phyloP scores from a whole-genome alignment of 2,329 filamentous ascomycete genomes.

The Cadophora gregata region DNA sequence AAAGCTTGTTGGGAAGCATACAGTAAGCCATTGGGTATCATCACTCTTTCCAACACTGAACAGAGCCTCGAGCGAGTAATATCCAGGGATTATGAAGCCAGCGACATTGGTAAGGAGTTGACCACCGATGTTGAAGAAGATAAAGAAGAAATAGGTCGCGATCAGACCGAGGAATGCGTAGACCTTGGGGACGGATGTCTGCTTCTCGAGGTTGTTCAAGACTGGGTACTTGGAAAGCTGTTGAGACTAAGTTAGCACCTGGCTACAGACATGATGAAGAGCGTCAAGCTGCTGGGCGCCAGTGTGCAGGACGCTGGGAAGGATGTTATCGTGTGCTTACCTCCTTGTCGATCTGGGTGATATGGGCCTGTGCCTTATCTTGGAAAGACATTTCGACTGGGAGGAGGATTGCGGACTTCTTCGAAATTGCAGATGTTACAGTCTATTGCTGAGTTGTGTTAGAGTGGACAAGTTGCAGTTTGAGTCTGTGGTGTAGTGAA shows the following conservation, averaged over 20 bases:
- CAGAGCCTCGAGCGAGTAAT: slow-evolving; percentile 82
- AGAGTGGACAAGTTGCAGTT: slow-evolving; percentile 5
- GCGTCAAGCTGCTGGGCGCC: slow-evolving; percentile 6
- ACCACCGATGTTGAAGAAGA: slow-evolving; percentile 90
- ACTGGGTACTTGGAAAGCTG: slow-evolving; percentile 85
- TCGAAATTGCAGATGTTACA: neutral
- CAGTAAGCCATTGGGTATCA: slow-evolving; percentile 81
- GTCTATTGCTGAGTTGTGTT: slow-evolving; percentile 17
- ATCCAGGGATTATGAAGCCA: slow-evolving; percentile 81
- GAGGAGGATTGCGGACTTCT: slow-evolving; percentile 7
- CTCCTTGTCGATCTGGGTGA: slow-evolving; percentile 83
- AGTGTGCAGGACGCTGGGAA: slow-evolving; percentile 10
- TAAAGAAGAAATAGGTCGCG: slow-evolving; percentile 86
- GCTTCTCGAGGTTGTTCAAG: slow-evolving; percentile 86
- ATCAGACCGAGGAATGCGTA: slow-evolving; percentile 79
- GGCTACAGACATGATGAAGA: neutral
- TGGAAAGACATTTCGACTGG: slow-evolving; percentile 71
- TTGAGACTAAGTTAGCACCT: slow-evolving; percentile 20
- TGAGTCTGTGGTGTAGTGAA: neutral
- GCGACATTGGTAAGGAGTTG: slow-evolving; percentile 88
- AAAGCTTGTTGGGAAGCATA: slow-evolving; percentile 49
- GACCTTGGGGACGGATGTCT: slow-evolving; percentile 82
- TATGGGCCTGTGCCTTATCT: slow-evolving; percentile 77
- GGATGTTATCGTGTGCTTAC: slow-evolving; percentile 51
- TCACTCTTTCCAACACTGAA: slow-evolving; percentile 75